Conservation (phyloP, 495 filamentous ascomycete species). For the Beverwykella pulmonaria region DNA sequence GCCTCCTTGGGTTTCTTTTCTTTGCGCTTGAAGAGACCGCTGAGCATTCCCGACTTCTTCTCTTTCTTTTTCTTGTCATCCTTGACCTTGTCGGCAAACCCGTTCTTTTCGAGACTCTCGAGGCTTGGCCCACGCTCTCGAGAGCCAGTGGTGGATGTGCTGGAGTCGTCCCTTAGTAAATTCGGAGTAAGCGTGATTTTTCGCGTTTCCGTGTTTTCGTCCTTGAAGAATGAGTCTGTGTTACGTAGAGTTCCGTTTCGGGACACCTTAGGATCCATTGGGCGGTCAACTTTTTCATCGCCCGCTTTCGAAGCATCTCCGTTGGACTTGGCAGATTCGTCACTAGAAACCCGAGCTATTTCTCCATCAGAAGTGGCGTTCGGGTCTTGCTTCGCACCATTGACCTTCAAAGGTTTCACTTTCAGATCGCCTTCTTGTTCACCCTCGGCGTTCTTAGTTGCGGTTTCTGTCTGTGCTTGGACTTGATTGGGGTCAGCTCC, state of each 20-base stretch:
- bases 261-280: constrained; percentile 51
- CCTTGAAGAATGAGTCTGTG: constrained; percentile 95
- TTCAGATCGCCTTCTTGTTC: constrained; percentile 37
- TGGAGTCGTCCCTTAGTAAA: constrained; percentile 81
- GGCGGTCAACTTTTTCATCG: constrained; percentile 66
- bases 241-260: constrained; percentile 84
- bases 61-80: constrained; percentile 89
- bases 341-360: constrained; percentile 23
- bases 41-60: constrained; percentile 88
- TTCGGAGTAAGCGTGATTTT: constrained; percentile 98
- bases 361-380: constrained; percentile 18
- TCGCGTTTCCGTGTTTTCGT: constrained; percentile 89
- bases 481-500: constrained; percentile 46
- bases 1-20: constrained; percentile 77
- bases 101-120: constrained; percentile 62
- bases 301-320: constrained; percentile 49
- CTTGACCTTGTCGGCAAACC: constrained; percentile 58
- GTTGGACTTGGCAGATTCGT: constrained; percentile 11
- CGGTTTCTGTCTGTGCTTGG: constrained; percentile 43
- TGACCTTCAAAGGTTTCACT: constrained; percentile 41
- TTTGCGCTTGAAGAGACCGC: constrained; percentile 92
- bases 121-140: constrained; percentile 60
- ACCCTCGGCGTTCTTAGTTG: constrained; percentile 28
- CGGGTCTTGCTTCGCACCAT: constrained; percentile 33
- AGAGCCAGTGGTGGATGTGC: constrained; percentile 57